Evolutionary conservation across 352 stramenopile species (phyloP).

Genomic region (Hyaloperonospora brassicae): DNA sequence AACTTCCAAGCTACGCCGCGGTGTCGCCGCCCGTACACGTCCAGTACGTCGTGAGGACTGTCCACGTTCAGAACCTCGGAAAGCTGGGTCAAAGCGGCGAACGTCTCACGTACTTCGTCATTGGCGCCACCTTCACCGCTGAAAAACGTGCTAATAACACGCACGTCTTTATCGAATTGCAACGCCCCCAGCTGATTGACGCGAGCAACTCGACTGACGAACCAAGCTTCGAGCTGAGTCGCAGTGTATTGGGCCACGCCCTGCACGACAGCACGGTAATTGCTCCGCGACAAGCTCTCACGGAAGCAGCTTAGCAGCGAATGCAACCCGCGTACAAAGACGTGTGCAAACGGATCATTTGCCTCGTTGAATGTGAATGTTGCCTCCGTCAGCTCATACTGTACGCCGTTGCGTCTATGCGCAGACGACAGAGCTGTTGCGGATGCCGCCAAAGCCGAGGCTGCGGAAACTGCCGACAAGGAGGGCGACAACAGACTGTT

Average conservation of each 20-base stretch:
- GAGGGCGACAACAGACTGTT: constrained; percentile 38
- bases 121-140: constrained; percentile 29
- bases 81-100: constrained; percentile 57
- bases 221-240: constrained; percentile 58
- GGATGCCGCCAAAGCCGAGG: constrained; percentile 26
- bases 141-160: constrained; percentile 63
- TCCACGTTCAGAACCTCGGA: constrained; percentile 70
- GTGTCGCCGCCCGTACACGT: constrained; percentile 58
- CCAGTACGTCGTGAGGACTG: constrained; percentile 55
- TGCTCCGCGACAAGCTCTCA: constrained; percentile 44
- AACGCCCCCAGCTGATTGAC: constrained; percentile 80
- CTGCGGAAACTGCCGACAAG: constrained; percentile 28
- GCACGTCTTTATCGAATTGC: constrained; percentile 83
- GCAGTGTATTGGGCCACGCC: constrained; percentile 33
- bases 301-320: constrained; percentile 48
- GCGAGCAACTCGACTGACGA: constrained; percentile 38
- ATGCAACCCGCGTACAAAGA: constrained; percentile 57
- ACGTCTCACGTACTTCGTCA: constrained; percentile 47
- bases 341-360: constrained; percentile 79
- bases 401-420: constrained; percentile 36
- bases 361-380: constrained; percentile 84
- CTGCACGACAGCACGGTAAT: constrained; percentile 51
- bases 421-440: constrained; percentile 24
- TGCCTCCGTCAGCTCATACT: constrained; percentile 77
- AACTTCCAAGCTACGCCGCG: constrained; percentile 68